These are phyloP conservation scores for Trichocladium uniseriatum DNA, from an alignment of 495 filamentous ascomycete genomes.

Conservation along the genomic window DNA sequence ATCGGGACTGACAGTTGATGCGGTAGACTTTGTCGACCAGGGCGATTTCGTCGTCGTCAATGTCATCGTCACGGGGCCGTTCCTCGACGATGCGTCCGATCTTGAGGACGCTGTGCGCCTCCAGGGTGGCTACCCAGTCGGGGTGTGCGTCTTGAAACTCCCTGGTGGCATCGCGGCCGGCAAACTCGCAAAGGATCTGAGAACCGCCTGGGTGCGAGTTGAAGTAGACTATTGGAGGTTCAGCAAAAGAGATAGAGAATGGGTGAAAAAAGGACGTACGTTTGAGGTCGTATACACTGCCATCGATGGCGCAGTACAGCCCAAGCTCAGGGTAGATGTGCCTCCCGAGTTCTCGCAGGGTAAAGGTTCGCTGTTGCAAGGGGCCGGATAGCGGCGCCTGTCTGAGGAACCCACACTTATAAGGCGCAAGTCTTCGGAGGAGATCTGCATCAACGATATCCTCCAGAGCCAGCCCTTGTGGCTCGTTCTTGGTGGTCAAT, in stretches of 20 bases:
- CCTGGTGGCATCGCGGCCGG: background rate
- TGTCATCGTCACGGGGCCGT: background rate
- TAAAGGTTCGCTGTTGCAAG: background rate
- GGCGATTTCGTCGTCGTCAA: background rate
- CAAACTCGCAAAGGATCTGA: background rate
- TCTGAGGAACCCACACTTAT: conserved; percentile 1
- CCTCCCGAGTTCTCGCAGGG: background rate
- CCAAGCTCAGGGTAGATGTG: conserved; percentile 1
- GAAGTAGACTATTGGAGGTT: background rate
- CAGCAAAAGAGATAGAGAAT: too few species aligned
- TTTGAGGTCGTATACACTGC: background rate
- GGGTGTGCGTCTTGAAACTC: background rate
- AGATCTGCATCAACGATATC: background rate
- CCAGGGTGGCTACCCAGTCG: background rate
- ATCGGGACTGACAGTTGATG: background rate
- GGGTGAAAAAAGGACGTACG: too few species aligned
- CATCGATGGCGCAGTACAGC: conserved; percentile 7
- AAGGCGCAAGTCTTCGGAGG: background rate
- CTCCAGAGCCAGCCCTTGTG: background rate
- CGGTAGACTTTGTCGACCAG: background rate
- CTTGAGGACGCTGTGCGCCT: background rate
- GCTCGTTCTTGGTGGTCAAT: background rate
- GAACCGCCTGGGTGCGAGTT: background rate
- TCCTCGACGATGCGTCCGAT: conserved; percentile 3
- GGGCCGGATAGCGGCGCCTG: background rate